These are phyloP conservation scores for Coniochaeta ligniaria DNA, from an alignment of 2,329 filamentous ascomycete genomes.

Conservation along the genomic window DNA sequence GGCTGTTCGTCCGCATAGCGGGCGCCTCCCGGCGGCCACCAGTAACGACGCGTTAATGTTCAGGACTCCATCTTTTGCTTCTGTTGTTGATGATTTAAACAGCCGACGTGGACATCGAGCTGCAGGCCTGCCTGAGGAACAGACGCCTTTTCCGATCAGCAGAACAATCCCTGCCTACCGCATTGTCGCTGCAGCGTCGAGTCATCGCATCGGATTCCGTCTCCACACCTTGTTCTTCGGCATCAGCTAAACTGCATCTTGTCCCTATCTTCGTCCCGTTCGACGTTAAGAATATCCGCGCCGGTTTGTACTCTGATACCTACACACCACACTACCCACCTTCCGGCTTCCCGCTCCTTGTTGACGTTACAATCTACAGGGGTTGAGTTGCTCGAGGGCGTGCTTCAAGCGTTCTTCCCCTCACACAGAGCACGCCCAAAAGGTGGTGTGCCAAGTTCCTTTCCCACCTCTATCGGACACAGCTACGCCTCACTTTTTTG, in stretches of 20 bases:
- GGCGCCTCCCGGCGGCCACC: conserved; percentile 5
- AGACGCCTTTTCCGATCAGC: background rate
- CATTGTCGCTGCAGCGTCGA: background rate
- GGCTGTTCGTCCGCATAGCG: background rate
- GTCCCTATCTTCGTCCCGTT: background rate
- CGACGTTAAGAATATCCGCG: background rate
- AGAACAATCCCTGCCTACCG: background rate
- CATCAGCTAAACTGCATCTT: background rate
- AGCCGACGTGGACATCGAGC: conserved; percentile 4
- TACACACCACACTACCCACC: background rate
- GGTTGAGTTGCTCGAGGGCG: background rate
- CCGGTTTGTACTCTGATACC: background rate
- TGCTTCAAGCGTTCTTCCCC: background rate
- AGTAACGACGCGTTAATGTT: conserved; percentile 10
- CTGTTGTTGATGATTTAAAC: conserved; percentile 4
- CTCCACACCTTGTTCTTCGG: background rate
- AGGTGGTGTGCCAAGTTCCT: background rate
- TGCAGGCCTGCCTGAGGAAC: conserved; percentile 8
- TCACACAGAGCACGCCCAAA: background rate
- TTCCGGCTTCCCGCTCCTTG: background rate
- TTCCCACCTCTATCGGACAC: conserved; percentile 4
- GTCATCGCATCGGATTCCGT: background rate
- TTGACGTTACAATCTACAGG: background rate
- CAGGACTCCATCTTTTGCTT: conserved; percentile 9
- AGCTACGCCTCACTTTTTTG: conserved; percentile 17